Percentiles rank a stretch among this genome's conserved stretches.
phyloP scores from a whole-genome alignment of 208 protist genomes.

The Phytomonas sp. region DNA sequence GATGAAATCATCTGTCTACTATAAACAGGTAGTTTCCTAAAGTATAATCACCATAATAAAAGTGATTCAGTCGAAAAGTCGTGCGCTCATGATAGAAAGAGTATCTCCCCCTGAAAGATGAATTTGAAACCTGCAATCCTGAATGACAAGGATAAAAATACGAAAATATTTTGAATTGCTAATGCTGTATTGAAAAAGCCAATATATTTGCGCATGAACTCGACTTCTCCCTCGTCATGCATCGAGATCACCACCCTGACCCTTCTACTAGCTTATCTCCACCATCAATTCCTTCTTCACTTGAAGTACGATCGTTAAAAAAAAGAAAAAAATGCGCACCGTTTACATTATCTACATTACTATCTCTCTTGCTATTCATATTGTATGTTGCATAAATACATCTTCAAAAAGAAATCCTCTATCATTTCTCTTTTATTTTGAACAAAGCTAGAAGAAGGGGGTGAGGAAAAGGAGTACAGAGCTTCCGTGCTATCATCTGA shows the following conservation, averaged over 20 bases:
- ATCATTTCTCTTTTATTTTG: not conserved
- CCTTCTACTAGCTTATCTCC: not conserved
- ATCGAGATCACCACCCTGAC: not conserved
- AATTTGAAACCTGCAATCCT: not conserved
- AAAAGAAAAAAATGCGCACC: not conserved
- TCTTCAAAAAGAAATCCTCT: not conserved
- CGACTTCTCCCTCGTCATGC: not conserved
- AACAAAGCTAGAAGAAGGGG: not conserved
- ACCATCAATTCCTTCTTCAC: not conserved
- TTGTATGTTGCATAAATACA: not conserved
- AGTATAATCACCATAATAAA: not conserved
- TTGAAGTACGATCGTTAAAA: not conserved
- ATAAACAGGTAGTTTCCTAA: not conserved
- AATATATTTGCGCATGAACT: not conserved
- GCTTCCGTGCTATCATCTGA: not conserved
- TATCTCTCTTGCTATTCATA: not conserved
- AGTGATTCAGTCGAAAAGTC: not conserved
- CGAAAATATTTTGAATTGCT: not conserved
- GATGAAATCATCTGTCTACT: not conserved
- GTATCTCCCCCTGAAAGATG: conserved; percentile 12
- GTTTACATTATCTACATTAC: not conserved
- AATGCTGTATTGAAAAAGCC: not conserved
- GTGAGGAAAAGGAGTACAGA: not conserved
- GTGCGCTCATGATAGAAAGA: conserved; percentile 7
- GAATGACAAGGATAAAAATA: not conserved